Evolutionary conservation across 2,329 filamentous ascomycete genomes (phyloP), one percentile per base, ranked within the genome.

Genomic region (Cercospora sp.): DNA sequence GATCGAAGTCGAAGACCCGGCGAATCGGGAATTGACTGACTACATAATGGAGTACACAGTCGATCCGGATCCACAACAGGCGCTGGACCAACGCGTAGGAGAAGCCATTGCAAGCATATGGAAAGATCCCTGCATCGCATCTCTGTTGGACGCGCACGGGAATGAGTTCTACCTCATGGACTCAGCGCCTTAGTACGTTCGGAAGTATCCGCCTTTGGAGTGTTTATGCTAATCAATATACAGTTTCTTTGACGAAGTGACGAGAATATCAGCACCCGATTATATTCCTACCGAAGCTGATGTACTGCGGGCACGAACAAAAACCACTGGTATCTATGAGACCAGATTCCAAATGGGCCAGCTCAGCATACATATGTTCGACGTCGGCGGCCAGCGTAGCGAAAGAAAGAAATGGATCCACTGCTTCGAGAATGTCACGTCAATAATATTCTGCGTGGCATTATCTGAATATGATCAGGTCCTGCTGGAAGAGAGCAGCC

Each of bases 351-450:
- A 95, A 74, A 99, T 99, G 95, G 95, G 94, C 39, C 94, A 97
- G 78, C 85, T 99, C 69, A 98, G 94, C 82, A 99, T 99, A 82
- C 95, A 99, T 83, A 99, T 99, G 95, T 99, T 99, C 78, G 95
- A 99, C 80, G 95, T 99, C 4, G 95, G 95, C 70, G 95, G 95
- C 26, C 95, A 99, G 81, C 86, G 95, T 78, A 98, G 94, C 80
- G 95, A 99, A 82, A 88, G 95, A 70, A 99, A 99, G 85, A 99
- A 99, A 83, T 99, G 95, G 95, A 99, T 99, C 78, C 95, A 99
- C 82, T 99, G 95, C 83, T 99, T 99, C 80, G 95, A 99, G 81
- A 98, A 98, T 76, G 95, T 99, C 76, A 99, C 95, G 53, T 98
- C 95, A 3, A 99, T 99, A 80, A 99, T 99, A 74, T 99, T 99